A percentile compares a stretch with the other conserved stretches of the same genome.
Evolutionary conservation across 2,329 filamentous ascomycete genomes (phyloP).

Genomic region (Aaosphaeria arxii): DNA sequence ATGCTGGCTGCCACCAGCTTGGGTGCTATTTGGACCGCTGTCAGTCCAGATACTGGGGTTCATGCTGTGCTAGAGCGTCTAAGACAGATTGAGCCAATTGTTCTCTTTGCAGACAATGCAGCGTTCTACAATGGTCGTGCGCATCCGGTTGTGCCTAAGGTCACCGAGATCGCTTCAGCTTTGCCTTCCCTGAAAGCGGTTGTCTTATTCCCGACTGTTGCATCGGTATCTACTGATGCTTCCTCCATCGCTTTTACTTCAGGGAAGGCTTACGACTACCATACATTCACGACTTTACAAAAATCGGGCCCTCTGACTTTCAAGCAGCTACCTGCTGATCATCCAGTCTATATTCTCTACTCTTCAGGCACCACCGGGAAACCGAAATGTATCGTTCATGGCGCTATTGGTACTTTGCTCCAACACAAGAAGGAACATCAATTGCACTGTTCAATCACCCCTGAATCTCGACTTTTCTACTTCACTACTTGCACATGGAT

Average conservation of each 20-base stretch:
- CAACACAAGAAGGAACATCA: conserved; percentile 98
- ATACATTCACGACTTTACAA: conserved; percentile 41
- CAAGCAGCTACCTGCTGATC: conserved; percentile 75
- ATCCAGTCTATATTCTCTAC: conserved; percentile 92
- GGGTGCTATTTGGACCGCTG: conserved; percentile 88
- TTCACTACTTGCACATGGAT: conserved; percentile 97
- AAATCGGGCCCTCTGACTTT: conserved; percentile 49
- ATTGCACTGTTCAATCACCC: conserved; percentile 77
- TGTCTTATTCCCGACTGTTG: conserved; percentile 69
- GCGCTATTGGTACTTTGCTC: conserved; percentile 81
- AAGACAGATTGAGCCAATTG: conserved; percentile 75
- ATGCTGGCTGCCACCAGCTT: conserved; percentile 81
- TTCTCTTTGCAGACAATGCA: conserved; percentile 85
- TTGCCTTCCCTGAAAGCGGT: conserved; percentile 67
- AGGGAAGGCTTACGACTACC: conserved; percentile 36
- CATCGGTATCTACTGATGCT: conserved; percentile 38
- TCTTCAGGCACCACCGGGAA: conserved; percentile 83
- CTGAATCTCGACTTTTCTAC: conserved; percentile 77
- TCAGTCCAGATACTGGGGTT: conserved; percentile 89
- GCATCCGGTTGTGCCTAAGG: conserved; percentile 77
- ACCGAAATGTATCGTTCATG: conserved; percentile 94
- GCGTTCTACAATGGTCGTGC: conserved; percentile 88
- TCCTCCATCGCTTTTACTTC: conserved; percentile 39
- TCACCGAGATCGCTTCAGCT: conserved; percentile 68
- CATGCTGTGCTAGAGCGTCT: conserved; percentile 87